A percentile compares a stretch with the other conserved stretches of the same genome.
Conservation (phyloP, 1,139 yeast genomes). For the Yamadazyma triangularis region DNA sequence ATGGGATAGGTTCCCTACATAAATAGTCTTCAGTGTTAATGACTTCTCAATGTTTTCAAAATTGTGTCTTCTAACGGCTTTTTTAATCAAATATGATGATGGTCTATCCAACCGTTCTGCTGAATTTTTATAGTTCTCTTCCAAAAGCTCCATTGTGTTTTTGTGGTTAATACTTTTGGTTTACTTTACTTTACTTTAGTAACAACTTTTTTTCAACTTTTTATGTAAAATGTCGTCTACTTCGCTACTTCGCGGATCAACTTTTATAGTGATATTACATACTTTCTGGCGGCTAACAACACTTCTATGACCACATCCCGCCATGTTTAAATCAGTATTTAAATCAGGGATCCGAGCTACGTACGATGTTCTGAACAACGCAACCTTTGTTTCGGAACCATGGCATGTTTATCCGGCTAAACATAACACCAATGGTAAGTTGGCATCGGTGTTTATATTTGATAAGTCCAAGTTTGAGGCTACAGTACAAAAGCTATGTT, state of each 20-base stretch:
- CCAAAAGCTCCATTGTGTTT: slow-evolving; percentile 52
- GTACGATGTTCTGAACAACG: slow-evolving; percentile 69
- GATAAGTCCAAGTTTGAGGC: slow-evolving; percentile 76
- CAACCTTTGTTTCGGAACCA: slow-evolving; percentile 73
- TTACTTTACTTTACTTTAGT: too few species aligned
- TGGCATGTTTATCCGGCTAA: slow-evolving; percentile 88
- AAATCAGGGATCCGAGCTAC: slow-evolving; percentile 68
- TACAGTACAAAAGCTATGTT: slow-evolving; percentile 48
- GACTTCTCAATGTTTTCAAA: slow-evolving; percentile 61
- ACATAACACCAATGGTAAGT: slow-evolving; percentile 50
- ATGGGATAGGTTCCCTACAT: slow-evolving; percentile 80
- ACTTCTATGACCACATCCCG: too few species aligned
- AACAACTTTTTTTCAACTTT: too few species aligned
- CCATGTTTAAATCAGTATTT: slow-evolving; percentile 40
- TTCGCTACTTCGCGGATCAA: too few species aligned
- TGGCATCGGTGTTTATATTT: slow-evolving; percentile 81
- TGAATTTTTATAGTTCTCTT: slow-evolving; percentile 49
- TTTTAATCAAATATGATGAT: slow-evolving; percentile 67
- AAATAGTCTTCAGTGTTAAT: slow-evolving; percentile 66
- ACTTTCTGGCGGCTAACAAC: too few species aligned
- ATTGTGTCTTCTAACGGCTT: slow-evolving; percentile 57
- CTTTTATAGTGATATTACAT: too few species aligned
- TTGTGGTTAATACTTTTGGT: too few species aligned
- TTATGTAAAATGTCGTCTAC: too few species aligned
- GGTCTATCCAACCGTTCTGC: slow-evolving; percentile 73